phyloP scores from a whole-genome alignment of 2,329 filamentous ascomycete genomes.

The Teratosphaeriaceae sp. region DNA sequence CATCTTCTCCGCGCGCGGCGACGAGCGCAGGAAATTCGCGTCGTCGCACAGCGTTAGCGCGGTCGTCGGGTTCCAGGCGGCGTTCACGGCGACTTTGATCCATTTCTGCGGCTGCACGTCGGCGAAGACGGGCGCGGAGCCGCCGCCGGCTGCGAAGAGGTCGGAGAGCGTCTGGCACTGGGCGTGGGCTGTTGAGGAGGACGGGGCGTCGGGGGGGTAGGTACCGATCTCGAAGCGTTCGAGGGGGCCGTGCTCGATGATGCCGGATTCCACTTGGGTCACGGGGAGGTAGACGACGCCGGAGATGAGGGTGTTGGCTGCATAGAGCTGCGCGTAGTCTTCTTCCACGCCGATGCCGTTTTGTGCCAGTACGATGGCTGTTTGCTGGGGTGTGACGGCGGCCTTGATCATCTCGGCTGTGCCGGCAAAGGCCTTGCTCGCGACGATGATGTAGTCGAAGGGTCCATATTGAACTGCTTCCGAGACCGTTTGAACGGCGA shows the following conservation, averaged over 20 bases:
- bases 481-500: conserved; percentile 27
- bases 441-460: conserved; percentile 44
- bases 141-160: conserved; percentile 32
- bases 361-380: conserved; percentile 53
- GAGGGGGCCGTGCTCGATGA: conserved; percentile 42
- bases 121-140: conserved; percentile 42
- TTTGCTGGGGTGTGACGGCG: conserved; percentile 35
- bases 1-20: conserved; percentile 31
- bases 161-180: conserved; percentile 13
- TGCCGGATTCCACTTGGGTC: conserved; percentile 44
- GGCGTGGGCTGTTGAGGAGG: conserved; percentile 10
- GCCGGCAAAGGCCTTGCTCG: conserved; percentile 40
- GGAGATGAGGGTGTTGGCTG: conserved; percentile 47
- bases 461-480: conserved; percentile 30
- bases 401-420: conserved; percentile 33
- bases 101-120: conserved; percentile 53
- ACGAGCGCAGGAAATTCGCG: conserved; percentile 43
- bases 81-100: conserved; percentile 56
- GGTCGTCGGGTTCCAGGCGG: conserved; percentile 54
- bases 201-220: conserved; percentile 36
- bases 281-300: conserved; percentile 50
- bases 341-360: conserved; percentile 58
- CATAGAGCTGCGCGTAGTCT: conserved; percentile 45
- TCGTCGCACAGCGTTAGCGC: conserved; percentile 51
- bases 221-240: conserved; percentile 47